Conservation (phyloP, 2,329 filamentous ascomycete species). For the Sporothrix euskadiensis region DNA sequence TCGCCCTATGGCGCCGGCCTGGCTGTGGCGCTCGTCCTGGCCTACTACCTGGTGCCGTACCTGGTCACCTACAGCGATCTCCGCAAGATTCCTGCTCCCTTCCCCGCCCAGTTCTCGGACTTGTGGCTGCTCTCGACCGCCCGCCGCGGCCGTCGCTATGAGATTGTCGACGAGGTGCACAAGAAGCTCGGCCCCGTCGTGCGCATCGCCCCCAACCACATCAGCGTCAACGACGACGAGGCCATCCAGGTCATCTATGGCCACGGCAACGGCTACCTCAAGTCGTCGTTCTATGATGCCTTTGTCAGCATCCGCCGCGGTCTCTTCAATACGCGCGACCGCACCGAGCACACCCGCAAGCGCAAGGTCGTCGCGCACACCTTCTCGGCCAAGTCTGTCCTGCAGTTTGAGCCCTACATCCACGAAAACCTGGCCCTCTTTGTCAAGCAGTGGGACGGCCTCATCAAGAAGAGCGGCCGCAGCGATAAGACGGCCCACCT, state of each 20-base stretch:
- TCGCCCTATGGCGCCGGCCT: constrained; percentile 51
- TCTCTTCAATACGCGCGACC: constrained; percentile 85
- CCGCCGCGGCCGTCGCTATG: constrained; percentile 65
- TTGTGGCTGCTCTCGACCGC: constrained; percentile 73
- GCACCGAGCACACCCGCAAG: constrained; percentile 81
- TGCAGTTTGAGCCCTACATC: constrained; percentile 87
- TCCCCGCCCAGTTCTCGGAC: constrained; percentile 67
- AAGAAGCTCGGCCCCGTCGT: constrained; percentile 76
- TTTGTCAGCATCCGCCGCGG: constrained; percentile 85
- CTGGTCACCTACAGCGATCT: constrained; percentile 55
- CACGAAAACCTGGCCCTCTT: constrained; percentile 75
- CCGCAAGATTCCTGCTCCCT: constrained; percentile 61
- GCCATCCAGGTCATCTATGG: constrained; percentile 78
- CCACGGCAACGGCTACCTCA: constrained; percentile 73
- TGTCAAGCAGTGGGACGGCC: constrained; percentile 68
- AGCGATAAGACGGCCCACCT: constrained; percentile 61
- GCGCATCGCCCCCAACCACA: constrained; percentile 79
- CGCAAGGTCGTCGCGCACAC: constrained; percentile 86
- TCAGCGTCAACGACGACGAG: constrained; percentile 77
- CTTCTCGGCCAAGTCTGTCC: constrained; percentile 77
- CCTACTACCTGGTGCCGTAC: constrained; percentile 62
- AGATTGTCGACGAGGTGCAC: constrained; percentile 69
- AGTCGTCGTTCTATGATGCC: constrained; percentile 81
- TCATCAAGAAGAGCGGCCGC: constrained; percentile 51
- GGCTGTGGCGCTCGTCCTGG: constrained; percentile 50